Evolutionary conservation across 23 red algal species (phyloP).

Genomic region (Gracilaria domingensis): DNA sequence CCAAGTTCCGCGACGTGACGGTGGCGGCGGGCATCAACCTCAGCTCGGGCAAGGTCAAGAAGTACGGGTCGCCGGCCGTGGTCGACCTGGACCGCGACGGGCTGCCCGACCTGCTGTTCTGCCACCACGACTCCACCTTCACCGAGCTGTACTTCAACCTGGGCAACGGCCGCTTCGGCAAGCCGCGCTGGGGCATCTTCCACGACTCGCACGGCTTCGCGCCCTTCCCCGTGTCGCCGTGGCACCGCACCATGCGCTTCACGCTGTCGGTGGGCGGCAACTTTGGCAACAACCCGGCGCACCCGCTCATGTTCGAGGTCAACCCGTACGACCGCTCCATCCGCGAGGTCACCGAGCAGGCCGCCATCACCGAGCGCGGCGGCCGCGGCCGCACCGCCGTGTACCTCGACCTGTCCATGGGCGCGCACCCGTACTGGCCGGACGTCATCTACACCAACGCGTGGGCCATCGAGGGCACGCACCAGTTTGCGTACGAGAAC

Average conservation of each 20-base stretch:
- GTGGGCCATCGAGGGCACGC: neutral
- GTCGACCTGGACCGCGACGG: constrained; percentile 38
- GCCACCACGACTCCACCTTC: constrained; percentile 39
- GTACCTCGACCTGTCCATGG: constrained; percentile 25
- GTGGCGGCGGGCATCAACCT: neutral
- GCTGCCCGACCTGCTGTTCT: constrained; percentile 22
- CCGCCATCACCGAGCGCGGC: neutral
- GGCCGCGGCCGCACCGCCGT: constrained; percentile 32
- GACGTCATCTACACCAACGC: constrained; percentile 52
- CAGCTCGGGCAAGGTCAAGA: constrained; percentile 11
- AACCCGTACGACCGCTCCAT: constrained; percentile 24
- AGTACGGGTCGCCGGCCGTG: constrained; percentile 18
- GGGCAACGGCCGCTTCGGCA: constrained; percentile 15
- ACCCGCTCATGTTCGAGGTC: constrained; percentile 46
- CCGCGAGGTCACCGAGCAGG: constrained; percentile 18
- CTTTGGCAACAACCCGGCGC: neutral
- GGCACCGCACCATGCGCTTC: constrained; percentile 37
- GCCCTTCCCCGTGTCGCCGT: constrained; percentile 23
- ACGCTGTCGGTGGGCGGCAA: constrained; percentile 29
- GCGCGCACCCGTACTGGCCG: constrained; percentile 31
- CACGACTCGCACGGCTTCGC: constrained; percentile 27
- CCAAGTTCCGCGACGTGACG: constrained; percentile 13
- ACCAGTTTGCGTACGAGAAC: constrained; percentile 61
- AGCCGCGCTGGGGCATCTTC: constrained; percentile 1
- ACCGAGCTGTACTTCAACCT: constrained; percentile 45